Conservation (phyloP, 306 rosid species). For the Prunus mume region DNA sequence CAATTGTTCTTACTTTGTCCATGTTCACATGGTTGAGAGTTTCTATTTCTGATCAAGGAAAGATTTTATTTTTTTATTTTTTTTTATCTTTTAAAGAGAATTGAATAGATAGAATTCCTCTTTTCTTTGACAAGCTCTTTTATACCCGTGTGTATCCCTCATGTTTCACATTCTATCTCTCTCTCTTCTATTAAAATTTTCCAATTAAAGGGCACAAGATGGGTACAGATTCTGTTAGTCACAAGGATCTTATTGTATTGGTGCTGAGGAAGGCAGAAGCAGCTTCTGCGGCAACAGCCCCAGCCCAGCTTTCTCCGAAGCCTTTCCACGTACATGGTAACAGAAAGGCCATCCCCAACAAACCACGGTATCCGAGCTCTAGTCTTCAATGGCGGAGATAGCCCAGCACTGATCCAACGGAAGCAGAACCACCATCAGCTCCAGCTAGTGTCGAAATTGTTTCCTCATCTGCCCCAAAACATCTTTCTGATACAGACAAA, state of each 20-base stretch:
- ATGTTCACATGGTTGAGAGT: background rate
- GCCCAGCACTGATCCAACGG: background rate
- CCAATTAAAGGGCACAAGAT: no score
- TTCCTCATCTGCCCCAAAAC: background rate
- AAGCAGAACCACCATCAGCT: background rate
- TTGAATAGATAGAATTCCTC: no score
- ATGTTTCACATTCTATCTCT: background rate
- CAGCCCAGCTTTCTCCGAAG: conserved; percentile 5
- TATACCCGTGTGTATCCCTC: background rate
- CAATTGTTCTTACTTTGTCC: background rate
- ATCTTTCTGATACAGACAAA: background rate
- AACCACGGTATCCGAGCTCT: background rate
- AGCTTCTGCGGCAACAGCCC: conserved; percentile 8
- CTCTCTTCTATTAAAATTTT: no score
- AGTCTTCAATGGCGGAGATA: conserved; percentile 21
- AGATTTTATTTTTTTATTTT: no score
- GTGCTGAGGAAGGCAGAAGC: conserved; percentile 12
- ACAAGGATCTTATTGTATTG: background rate
- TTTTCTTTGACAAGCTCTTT: background rate
- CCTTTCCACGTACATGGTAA: conserved; percentile 1
- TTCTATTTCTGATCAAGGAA: background rate
- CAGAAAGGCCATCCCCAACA: background rate
- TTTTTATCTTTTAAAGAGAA: no score
- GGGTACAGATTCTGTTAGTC: no score
- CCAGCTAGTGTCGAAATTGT: background rate